These are phyloP conservation scores for Knoxdaviesia proteae DNA, from an alignment of 2,329 filamentous ascomycete genomes.

Conservation along the genomic window DNA sequence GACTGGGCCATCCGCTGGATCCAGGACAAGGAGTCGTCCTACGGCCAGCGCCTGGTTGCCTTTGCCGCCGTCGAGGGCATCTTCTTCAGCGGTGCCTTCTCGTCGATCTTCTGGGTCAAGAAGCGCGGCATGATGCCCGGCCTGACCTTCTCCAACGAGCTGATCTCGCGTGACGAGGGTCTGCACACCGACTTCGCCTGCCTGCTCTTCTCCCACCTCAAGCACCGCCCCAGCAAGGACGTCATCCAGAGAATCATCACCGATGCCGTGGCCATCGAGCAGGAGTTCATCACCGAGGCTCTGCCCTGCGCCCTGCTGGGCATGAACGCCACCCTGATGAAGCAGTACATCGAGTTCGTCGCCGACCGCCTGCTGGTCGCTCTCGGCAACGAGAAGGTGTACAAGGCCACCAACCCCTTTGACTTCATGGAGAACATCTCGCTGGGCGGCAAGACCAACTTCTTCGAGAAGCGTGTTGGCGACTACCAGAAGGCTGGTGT, in stretches of 20 bases:
- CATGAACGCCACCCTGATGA: slow-evolving; percentile 96
- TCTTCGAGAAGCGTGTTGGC: slow-evolving; percentile 99
- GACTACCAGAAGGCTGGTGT: slow-evolving; percentile 99
- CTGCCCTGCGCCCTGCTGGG: slow-evolving; percentile 82
- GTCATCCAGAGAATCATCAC: slow-evolving; percentile 74
- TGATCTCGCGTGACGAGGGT: slow-evolving; percentile 98
- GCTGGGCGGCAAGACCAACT: slow-evolving; percentile 97
- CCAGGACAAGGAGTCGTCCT: slow-evolving; percentile 77
- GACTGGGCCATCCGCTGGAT: slow-evolving; percentile 97
- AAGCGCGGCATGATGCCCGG: slow-evolving; percentile 98
- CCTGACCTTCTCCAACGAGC: slow-evolving; percentile 97
- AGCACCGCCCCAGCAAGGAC: slow-evolving; percentile 69
- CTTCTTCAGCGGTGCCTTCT: slow-evolving; percentile 98
- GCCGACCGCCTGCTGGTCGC: slow-evolving; percentile 85
- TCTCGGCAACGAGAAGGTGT: slow-evolving; percentile 85
- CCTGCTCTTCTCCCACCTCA: slow-evolving; percentile 90
- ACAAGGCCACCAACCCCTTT: slow-evolving; percentile 87
- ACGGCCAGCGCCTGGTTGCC: slow-evolving; percentile 84
- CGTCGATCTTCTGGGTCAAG: slow-evolving; percentile 99
- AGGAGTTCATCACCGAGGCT: slow-evolving; percentile 94
- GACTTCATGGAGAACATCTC: slow-evolving; percentile 99
- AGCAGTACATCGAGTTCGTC: slow-evolving; percentile 99
- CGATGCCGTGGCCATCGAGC: slow-evolving; percentile 84
- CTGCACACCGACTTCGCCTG: slow-evolving; percentile 99
- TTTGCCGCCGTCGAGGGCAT: slow-evolving; percentile 98